phyloP scores from a whole-genome alignment of 352 stramenopile genomes.

The Globisporangium camurandrum region DNA sequence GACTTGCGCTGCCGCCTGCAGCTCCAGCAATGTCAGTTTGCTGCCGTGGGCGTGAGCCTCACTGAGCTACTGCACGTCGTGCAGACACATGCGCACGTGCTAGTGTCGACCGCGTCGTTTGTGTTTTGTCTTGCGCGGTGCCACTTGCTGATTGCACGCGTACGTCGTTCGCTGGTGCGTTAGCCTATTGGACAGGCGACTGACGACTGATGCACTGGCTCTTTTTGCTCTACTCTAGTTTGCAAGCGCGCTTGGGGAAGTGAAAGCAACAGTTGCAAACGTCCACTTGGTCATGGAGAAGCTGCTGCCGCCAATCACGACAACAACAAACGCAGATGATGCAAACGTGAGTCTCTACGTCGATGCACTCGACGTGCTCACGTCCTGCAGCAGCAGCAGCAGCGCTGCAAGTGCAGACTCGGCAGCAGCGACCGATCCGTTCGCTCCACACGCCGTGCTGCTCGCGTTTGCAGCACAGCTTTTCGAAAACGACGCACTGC shows the following conservation, averaged over 20 bases:
- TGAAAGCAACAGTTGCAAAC: conserved; percentile 42
- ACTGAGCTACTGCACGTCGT: conserved; percentile 57
- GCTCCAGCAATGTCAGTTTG: conserved; percentile 49
- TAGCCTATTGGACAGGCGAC: too few relatives aligned
- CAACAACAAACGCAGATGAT: conserved; percentile 17
- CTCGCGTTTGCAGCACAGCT: conserved; percentile 44
- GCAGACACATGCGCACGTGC: conserved; percentile 26
- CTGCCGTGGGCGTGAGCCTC: conserved; percentile 53
- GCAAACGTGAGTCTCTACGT: conserved; percentile 46
- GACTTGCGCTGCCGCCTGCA: conserved; percentile 54
- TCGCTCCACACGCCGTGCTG: conserved; percentile 39
- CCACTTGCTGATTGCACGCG: conserved; percentile 62
- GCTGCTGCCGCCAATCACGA: conserved; percentile 26
- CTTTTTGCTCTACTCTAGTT: too few relatives aligned
- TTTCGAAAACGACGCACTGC: conserved; percentile 34
- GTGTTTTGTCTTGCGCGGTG: conserved; percentile 44
- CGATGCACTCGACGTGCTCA: conserved; percentile 43
- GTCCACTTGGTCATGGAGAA: conserved; percentile 47
- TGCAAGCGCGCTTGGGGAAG: conserved; percentile 39
- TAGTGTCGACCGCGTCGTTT: conserved; percentile 41
- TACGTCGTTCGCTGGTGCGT: too few relatives aligned
- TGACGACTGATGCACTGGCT: too few relatives aligned
- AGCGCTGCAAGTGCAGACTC: conserved; percentile 4
- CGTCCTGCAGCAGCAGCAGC: conserved; percentile 28
- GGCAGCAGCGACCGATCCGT: conserved; percentile 21